Evolutionary conservation across 345 rosid genomes (phyloP), one percentile per base, ranked within the genome.

Genomic region (Anacardium occidentale): DNA sequence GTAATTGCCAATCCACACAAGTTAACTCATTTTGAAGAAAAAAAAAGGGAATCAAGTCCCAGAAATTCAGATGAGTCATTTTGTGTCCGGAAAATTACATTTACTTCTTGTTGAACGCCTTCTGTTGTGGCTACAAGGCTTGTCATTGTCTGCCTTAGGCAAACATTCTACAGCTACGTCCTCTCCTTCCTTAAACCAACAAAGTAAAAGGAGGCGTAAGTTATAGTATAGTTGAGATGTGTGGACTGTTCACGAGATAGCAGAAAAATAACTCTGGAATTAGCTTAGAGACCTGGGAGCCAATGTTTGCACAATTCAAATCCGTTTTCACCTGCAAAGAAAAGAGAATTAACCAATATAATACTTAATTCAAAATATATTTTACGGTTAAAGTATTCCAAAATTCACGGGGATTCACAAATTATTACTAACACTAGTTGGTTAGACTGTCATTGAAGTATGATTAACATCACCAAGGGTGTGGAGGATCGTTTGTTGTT

Each of bases 81-180:
- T 52, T 73, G 50, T 51, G 22, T 58, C 10, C 18, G 40, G 34
- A 45, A 21, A 20, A 44, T 76, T 82, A 89, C 90, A 85, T 85
- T 70, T 83, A 48, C 91, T 83, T 86, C 89, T 85, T 56, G 69
- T 40, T 10, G 64, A 44, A 12, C 77, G 75, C 75, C 80, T 85
- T 81, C 77, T 83, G 79, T 71, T 76, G 56, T 53, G 65, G 22
- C 53, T 69, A 50, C 66, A 26, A 62, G 71, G 70, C 63, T 79
- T 82, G 47, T n/a, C 72, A 44, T 42, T 66, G 10, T 77, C 69
- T 64, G 70, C 78, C 70, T 68, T 62, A 37, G 56, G 45, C 55
- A 78, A 24, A 60, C 72, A 48, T 24, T 57, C 67, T 8, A 13
- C 80, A 24, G 10, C 76, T 47, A 32, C 68, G 72, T 79, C 68